phyloP scores from a whole-genome alignment of 306 rosid species.

The Chamaecrista fasciculata region DNA sequence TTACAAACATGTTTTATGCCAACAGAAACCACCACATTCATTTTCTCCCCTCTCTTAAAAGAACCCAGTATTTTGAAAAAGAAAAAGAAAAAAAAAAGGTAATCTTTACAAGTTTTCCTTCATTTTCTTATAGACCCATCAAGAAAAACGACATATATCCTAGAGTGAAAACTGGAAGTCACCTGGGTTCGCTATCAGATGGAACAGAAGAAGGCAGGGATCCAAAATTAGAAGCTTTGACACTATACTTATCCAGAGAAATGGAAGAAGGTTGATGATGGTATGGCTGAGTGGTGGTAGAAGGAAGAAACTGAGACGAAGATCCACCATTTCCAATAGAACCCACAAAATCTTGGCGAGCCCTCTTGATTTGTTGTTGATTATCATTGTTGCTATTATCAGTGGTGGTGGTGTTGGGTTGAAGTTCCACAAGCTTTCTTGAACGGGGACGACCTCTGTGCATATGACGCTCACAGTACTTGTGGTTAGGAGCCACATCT shows the following conservation, averaged over 20 bases:
- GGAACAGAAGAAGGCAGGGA: slow-evolving; percentile 39
- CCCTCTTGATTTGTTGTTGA: slow-evolving; percentile 44
- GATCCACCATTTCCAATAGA: slow-evolving; percentile 19
- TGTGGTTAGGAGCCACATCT: slow-evolving; percentile 72
- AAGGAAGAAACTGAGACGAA: slow-evolving; percentile 44
- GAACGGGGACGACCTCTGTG: slow-evolving; percentile 97
- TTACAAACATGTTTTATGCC: not conserved
- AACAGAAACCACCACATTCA: not conserved
- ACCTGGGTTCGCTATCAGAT: slow-evolving; percentile 51
- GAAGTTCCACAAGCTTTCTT: slow-evolving; percentile 96
- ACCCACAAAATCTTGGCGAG: slow-evolving; percentile 47
- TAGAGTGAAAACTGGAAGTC: slow-evolving; percentile 4
- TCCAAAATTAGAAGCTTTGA: slow-evolving; percentile 35
- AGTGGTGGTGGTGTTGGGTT: slow-evolving; percentile 28
- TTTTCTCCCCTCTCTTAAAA: not conserved
- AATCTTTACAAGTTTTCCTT: not conserved
- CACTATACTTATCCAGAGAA: slow-evolving; percentile 32
- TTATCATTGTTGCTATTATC: not conserved
- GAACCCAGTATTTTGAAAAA: not conserved
- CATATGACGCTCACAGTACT: slow-evolving; percentile 84
- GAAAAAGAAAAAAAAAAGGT: too few relatives aligned
- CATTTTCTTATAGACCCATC: too few relatives aligned
- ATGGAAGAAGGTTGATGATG: slow-evolving; percentile 40
- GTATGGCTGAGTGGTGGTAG: slow-evolving; percentile 34
- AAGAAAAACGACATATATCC: not conserved